phyloP scores from a whole-genome alignment of 2,329 filamentous ascomycete species.

The Microcera coccophila region DNA sequence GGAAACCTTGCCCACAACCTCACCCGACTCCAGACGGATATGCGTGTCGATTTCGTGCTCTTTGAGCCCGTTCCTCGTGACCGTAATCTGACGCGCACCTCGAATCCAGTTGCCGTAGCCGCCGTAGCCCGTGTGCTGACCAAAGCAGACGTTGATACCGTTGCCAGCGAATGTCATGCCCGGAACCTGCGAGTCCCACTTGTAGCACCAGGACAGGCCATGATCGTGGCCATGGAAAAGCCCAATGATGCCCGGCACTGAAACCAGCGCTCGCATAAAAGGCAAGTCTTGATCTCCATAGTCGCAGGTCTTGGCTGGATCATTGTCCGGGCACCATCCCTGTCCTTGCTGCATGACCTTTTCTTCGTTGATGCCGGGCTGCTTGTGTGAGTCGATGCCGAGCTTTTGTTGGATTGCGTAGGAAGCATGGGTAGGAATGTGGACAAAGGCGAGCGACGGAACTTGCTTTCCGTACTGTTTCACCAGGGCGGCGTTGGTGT shows the following conservation, averaged over 20 bases:
- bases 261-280: conserved; percentile 53
- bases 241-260: conserved; percentile 52
- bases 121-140: conserved; percentile 65
- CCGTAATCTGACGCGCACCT: conserved; percentile 53
- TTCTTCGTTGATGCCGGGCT: conserved; percentile 49
- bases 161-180: conserved; percentile 38
- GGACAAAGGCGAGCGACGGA: conserved; percentile 47
- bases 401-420: conserved; percentile 19
- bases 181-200: conserved; percentile 40
- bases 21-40: conserved; percentile 57
- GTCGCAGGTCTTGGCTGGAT: conserved; percentile 33
- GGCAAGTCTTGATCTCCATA: conserved; percentile 51
- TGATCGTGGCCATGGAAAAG: conserved; percentile 67
- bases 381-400: conserved; percentile 33
- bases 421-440: conserved; percentile 41
- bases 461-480: conserved; percentile 30
- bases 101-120: conserved; percentile 64
- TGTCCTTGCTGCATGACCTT: conserved; percentile 39
- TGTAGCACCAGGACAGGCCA: conserved; percentile 55
- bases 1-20: conserved; percentile 46
- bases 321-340: conserved; percentile 42
- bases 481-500: conserved; percentile 32
- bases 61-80: conserved; percentile 41
- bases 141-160: conserved; percentile 53
- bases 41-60: conserved; percentile 51